A percentile compares a stretch with the other conserved stretches of the same genome.
These are phyloP conservation scores for Phytophthora ramorum DNA, from an alignment of 352 stramenopile species.

Conservation along the genomic window DNA sequence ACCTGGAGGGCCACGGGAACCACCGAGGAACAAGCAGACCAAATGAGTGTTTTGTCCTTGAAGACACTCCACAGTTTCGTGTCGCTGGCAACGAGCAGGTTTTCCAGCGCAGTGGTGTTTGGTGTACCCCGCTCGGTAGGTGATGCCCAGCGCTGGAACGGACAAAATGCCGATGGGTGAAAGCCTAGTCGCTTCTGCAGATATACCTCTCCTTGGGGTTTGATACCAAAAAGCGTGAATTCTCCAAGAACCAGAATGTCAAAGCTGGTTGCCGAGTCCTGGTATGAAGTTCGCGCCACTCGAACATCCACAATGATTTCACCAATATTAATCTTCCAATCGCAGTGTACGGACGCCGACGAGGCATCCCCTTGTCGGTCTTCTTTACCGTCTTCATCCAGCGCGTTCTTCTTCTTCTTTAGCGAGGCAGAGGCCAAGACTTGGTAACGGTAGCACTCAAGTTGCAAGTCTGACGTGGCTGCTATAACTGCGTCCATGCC, in stretches of 20 bases:
- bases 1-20: constrained; percentile 76
- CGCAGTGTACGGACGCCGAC: constrained; percentile 51
- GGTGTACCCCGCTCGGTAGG: constrained; percentile 22
- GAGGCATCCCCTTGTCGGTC: constrained; percentile 24
- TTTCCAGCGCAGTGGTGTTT: constrained; percentile 48
- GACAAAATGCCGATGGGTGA: constrained; percentile 65
- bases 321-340: constrained; percentile 77
- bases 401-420: constrained; percentile 58
- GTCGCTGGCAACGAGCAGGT: constrained; percentile 80
- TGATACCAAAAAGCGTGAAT: constrained; percentile 82
- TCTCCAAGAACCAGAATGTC: constrained; percentile 88
- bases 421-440: constrained; percentile 80
- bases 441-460: constrained; percentile 91
- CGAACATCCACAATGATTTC: constrained; percentile 71
- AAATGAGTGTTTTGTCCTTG: constrained; percentile 80
- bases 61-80: constrained; percentile 83
- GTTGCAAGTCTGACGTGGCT: constrained; percentile 78
- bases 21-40: constrained; percentile 66
- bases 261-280: constrained; percentile 61
- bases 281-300: constrained; percentile 51
- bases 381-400: constrained; percentile 53
- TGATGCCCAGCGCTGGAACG: constrained; percentile 48
- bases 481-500: constrained; percentile 86
- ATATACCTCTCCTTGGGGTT: constrained; percentile 76
- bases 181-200: constrained; percentile 84